Percentiles rank a stretch among this genome's conserved stretches.
Evolutionary conservation across 768 basidiomycete genomes (phyloP).

Genomic region (Chalciporus chontae): DNA sequence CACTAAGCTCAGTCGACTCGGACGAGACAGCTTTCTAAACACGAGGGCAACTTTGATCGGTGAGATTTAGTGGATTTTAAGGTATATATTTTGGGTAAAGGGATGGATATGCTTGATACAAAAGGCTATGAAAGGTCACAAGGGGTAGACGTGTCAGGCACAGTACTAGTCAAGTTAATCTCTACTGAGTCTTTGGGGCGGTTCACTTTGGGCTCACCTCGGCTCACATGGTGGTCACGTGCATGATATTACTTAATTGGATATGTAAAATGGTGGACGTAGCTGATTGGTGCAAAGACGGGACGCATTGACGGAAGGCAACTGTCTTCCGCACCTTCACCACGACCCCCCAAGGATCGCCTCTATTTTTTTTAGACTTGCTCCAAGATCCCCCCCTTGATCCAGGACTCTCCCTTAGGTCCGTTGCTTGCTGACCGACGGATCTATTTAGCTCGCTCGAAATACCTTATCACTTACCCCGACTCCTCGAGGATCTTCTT

Average conservation of each 20-base stretch:
- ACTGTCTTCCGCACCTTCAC: conserved; percentile 3
- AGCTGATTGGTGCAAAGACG: conserved; percentile 1
- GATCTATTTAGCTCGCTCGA: conserved; percentile 5
- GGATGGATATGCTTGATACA: no score
- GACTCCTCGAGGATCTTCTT: background rate
- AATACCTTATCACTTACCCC: conserved; percentile 5
- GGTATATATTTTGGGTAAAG: no score
- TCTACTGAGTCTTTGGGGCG: no score
- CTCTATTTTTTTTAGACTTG: background rate
- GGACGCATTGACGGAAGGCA: background rate
- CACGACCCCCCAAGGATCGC: background rate
- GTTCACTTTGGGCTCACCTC: no score
- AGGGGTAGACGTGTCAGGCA: no score
- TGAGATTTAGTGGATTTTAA: no score
- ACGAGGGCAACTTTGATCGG: no score
- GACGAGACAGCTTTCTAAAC: no score
- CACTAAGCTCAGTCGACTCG: no score
- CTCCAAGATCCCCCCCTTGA: conserved; percentile 1
- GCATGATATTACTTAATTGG: background rate
- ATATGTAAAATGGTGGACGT: conserved; percentile 2
- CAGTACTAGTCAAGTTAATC: no score
- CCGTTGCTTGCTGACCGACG: background rate
- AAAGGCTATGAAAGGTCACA: no score
- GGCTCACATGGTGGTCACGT: no score
- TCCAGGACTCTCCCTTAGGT: background rate